Conservation (phyloP, 2,329 filamentous ascomycete species). For the Penicillium brasilianum region DNA sequence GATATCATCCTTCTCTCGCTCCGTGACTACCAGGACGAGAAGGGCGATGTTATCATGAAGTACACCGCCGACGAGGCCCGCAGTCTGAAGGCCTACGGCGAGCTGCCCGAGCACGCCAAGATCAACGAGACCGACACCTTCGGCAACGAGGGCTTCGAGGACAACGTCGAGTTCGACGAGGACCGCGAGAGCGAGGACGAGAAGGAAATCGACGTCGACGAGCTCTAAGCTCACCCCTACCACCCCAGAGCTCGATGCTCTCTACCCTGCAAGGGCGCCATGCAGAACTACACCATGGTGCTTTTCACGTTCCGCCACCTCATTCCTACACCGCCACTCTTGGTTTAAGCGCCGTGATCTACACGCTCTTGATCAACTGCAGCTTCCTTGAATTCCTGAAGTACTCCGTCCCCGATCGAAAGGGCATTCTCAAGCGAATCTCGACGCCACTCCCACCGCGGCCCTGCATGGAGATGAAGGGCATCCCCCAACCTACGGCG, state of each 20-base stretch:
- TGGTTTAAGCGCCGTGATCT: constrained; percentile 24
- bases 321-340: constrained; percentile 25
- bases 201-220: constrained; percentile 92
- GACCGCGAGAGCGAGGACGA: constrained; percentile 72
- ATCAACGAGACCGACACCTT: constrained; percentile 99
- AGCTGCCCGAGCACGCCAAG: constrained; percentile 96
- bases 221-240: constrained; percentile 69
- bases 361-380: constrained; percentile 20
- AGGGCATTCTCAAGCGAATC: constrained; percentile 16
- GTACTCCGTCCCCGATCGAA: constrained; percentile 15
- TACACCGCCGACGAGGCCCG: constrained; percentile 96
- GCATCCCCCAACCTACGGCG: constrained; percentile 20
- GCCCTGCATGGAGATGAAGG: constrained; percentile 24
- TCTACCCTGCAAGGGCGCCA: constrained; percentile 38
- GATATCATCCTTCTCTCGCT: constrained; percentile 89
- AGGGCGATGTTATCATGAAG: constrained; percentile 92
- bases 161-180: constrained; percentile 99
- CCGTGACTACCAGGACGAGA: constrained; percentile 92
- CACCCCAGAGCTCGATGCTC: constrained; percentile 36
- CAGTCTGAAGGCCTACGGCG: constrained; percentile 93
- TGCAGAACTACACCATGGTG: constrained; percentile 28
- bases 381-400: constrained; percentile 17
- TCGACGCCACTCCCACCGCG: constrained; percentile 19
- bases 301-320: constrained; percentile 30
- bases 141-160: constrained; percentile 88